These are phyloP conservation scores for Dryadomyces quercivorus DNA, from an alignment of 2,329 filamentous ascomycete genomes.

Conservation along the genomic window DNA sequence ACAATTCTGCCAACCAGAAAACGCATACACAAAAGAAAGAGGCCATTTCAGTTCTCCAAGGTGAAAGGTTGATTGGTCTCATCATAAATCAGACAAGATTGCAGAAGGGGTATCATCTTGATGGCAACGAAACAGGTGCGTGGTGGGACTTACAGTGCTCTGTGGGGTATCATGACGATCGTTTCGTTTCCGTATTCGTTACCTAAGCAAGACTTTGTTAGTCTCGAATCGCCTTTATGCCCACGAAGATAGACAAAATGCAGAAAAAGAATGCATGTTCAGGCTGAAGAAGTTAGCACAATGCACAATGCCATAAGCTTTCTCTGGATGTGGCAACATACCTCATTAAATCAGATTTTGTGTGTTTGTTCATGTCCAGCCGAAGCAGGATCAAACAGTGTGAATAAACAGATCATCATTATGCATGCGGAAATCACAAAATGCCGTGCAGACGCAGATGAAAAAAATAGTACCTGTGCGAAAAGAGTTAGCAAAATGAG, in stretches of 20 bases:
- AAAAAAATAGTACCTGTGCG: slow-evolving; percentile 17
- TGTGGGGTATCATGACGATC: neutral
- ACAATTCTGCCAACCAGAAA: neutral
- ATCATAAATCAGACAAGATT: slow-evolving; percentile 42
- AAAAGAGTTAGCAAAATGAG: slow-evolving; percentile 13
- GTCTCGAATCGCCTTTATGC: neutral
- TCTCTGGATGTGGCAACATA: slow-evolving; percentile 15
- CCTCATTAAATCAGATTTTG: slow-evolving; percentile 43
- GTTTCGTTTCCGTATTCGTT: slow-evolving; percentile 4
- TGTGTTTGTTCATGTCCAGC: slow-evolving; percentile 38
- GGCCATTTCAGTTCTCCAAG: slow-evolving; percentile 49
- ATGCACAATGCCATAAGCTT: neutral
- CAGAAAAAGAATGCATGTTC: slow-evolving; percentile 10
- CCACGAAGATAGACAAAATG: neutral
- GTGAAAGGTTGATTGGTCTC: slow-evolving; percentile 36
- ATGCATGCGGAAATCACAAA: slow-evolving; percentile 8
- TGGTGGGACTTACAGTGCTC: neutral
- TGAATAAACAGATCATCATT: slow-evolving; percentile 46
- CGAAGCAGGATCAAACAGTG: slow-evolving; percentile 44
- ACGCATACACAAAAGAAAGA: slow-evolving; percentile 6
- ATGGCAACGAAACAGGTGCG: neutral
- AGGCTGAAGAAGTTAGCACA: slow-evolving; percentile 12
- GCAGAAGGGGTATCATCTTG: slow-evolving; percentile 36
- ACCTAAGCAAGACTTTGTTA: slow-evolving; percentile 2
- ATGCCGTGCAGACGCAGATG: neutral